phyloP scores from a whole-genome alignment of 2,329 filamentous ascomycete genomes.

The Paraphoma sp. region DNA sequence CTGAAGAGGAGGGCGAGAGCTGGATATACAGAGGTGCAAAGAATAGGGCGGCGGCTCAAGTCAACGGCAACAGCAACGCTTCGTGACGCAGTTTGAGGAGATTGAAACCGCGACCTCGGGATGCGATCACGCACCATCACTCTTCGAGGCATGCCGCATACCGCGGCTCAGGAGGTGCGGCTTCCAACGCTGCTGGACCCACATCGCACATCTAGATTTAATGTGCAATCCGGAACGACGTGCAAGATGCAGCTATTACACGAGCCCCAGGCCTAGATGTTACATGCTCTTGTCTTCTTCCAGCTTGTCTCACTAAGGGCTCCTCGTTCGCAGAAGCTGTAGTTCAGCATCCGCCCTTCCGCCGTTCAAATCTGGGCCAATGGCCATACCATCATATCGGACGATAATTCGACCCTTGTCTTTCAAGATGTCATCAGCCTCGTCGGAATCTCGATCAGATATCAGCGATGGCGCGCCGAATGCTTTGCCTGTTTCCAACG shows the following conservation, averaged over 20 bases:
- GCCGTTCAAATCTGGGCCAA: not conserved
- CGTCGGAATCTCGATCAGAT: not conserved
- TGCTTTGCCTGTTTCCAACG: not conserved
- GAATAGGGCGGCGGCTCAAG: constrained; percentile 27
- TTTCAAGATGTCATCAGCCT: not conserved
- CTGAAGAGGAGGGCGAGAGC: constrained; percentile 52
- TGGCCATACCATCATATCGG: not conserved
- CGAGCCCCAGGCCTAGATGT: no score
- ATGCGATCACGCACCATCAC: no score
- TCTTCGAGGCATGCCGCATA: no score
- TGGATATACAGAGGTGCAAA: constrained; percentile 51
- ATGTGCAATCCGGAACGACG: no score
- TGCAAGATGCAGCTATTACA: no score
- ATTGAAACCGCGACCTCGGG: not conserved
- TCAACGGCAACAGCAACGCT: not conserved
- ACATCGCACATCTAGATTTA: no score
- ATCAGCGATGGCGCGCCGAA: not conserved
- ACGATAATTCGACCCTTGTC: not conserved
- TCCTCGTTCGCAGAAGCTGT: not conserved
- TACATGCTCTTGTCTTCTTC: no score
- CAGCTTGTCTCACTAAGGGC: not conserved
- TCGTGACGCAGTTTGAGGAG: not conserved
- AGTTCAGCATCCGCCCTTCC: not conserved
- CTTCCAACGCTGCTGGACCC: no score
- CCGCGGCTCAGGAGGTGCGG: no score